A percentile compares a stretch with the other conserved stretches of the same genome.
Conservation (phyloP, 2,329 filamentous ascomycete species). For the Sclerotinia minor region DNA sequence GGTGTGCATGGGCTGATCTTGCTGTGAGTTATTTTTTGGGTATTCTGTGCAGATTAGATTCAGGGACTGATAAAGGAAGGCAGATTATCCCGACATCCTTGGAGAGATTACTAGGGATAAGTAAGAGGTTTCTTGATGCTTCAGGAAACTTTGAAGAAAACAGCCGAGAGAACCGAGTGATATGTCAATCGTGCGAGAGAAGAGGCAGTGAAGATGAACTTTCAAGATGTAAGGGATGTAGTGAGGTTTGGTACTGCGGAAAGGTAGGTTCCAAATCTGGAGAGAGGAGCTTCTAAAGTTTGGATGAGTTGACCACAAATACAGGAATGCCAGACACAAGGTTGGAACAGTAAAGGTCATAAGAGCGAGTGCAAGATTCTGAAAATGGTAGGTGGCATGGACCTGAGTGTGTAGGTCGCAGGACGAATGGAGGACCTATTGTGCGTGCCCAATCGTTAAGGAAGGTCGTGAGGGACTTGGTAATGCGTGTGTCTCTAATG, state of each 20-base stretch:
- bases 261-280: slow-evolving; percentile 33
- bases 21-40: slow-evolving; percentile 21
- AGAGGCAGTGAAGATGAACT: slow-evolving; percentile 27
- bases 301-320: neutral
- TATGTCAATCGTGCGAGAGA: slow-evolving; percentile 35
- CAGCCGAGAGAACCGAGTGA: neutral
- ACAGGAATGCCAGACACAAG: slow-evolving; percentile 37
- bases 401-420: neutral
- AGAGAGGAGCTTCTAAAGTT: neutral
- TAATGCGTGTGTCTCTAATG: neutral
- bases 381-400: slow-evolving; percentile 26
- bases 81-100: slow-evolving; percentile 35
- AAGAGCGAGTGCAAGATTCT: slow-evolving; percentile 39
- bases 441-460: neutral
- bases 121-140: slow-evolving; percentile 18
- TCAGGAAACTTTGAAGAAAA: neutral
- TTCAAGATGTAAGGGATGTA: slow-evolving; percentile 37
- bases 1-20: slow-evolving; percentile 29
- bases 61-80: slow-evolving; percentile 4
- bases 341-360: slow-evolving; percentile 37
- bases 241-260: slow-evolving; percentile 38
- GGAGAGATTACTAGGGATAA: slow-evolving; percentile 32
- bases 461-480: neutral
- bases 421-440: neutral
- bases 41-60: neutral